phyloP scores from a whole-genome alignment of 1,284 basidiomycete species.

The Ustilago sp. region DNA sequence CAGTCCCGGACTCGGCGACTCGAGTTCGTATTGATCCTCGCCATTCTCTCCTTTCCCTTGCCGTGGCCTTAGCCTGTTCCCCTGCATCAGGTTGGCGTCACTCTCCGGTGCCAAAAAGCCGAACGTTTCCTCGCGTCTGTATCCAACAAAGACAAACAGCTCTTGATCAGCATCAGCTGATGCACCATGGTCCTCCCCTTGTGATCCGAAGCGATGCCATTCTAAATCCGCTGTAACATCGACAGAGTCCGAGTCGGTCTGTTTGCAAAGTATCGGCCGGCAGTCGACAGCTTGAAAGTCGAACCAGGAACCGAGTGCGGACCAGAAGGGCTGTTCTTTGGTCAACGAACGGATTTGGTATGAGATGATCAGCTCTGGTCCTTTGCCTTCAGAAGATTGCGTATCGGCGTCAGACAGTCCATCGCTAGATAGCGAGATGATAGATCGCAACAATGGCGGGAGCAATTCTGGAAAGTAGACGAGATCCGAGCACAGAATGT shows the following conservation, averaged over 20 bases:
- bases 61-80: constrained; percentile 39
- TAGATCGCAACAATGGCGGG: constrained; percentile 60
- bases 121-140: constrained; percentile 40
- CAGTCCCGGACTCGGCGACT: constrained; percentile 26
- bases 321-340: constrained; percentile 85
- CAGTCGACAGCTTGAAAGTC: constrained; percentile 75
- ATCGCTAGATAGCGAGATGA: constrained; percentile 54
- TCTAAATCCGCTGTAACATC: not conserved
- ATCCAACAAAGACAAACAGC: constrained; percentile 58
- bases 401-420: not conserved
- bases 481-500: constrained; percentile 67
- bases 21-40: constrained; percentile 12
- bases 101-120: constrained; percentile 46
- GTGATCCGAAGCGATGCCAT: constrained; percentile 42
- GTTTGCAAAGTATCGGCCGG: constrained; percentile 6
- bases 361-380: constrained; percentile 63
- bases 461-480: constrained; percentile 68
- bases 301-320: constrained; percentile 85
- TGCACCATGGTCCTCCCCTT: constrained; percentile 28
- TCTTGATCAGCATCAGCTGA: constrained; percentile 48
- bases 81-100: constrained; percentile 55
- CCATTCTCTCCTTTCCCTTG: constrained; percentile 9
- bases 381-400: not conserved
- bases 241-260: not conserved
- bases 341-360: constrained; percentile 81